Evolutionary conservation across 2,329 filamentous ascomycete species (phyloP), one percentile per base, ranked within the genome.

Genomic region (Ceratocystis papillata): DNA sequence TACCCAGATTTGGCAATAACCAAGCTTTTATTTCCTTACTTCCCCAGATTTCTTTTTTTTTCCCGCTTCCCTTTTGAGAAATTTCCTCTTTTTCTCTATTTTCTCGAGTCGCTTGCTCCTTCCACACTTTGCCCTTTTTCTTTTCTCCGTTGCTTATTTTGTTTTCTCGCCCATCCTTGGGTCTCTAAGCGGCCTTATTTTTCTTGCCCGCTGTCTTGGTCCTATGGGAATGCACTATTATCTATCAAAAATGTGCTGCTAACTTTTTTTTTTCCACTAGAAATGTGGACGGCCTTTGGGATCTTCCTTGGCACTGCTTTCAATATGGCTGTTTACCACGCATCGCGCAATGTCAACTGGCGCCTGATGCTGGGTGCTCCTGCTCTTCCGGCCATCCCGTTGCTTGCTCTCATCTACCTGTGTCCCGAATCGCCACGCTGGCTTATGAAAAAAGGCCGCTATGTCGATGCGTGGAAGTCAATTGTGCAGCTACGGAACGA

Each of bases 291-390:
- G 0, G 84, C 68, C 75, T 87, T 76, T 65, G 76, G 76, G 50
- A 87, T 88, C 70, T 85, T 88, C 73, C 76, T 88, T 22, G 87
- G 86, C 8, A 85, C 81, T 65, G 81, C 79, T 67, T 85, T 85
- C 68, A 88, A 88, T 70, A 77, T 88, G 37, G 83, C 80, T 3
- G 82, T 88, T 53, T 84, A 82, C 59, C 77, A 85, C 62, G 78
- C 79, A 0, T 82, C 83, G n/a, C 71, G 71, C 2, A 81, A 85
- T 46, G 80, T 84, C 57, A 76, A 81, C 4, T 85, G 82, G 83
- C 76, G 83, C 44, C 73, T 84, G 28, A 82, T 83, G 72, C 73
- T 85, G 5, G 81, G 64, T 8, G 86, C 84, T 1, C 84, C 86
- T 1, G 83, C 87, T 62, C 80, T 87, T 45, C 85, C 86, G 0